Evolutionary conservation across 352 stramenopile genomes (phyloP).

Genomic region (Pythium insidiosum): DNA sequence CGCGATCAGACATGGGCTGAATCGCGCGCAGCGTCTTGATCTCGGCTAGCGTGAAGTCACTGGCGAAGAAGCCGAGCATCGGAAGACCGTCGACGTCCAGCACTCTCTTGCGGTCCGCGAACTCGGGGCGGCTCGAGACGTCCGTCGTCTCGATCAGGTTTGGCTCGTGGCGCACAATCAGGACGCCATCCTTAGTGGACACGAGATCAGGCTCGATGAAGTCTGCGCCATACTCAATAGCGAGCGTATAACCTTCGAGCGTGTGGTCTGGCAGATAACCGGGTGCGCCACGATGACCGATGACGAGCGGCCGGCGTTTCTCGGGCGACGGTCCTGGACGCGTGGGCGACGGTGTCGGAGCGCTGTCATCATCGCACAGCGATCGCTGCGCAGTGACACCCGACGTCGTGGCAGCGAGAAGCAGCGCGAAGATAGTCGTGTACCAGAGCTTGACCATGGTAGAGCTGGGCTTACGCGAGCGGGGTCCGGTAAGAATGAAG

Average conservation of each 20-base stretch:
- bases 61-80: conserved; percentile 77
- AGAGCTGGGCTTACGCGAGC: too few species aligned
- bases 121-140: conserved; percentile 67
- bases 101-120: conserved; percentile 49
- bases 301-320: conserved; percentile 47
- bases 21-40: conserved; percentile 80
- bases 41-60: conserved; percentile 89
- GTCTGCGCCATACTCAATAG: conserved; percentile 85
- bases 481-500: too few species aligned
- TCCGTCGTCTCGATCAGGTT: conserved; percentile 89
- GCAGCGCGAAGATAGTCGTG: conserved; percentile 18
- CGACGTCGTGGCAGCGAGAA: conserved; percentile 13
- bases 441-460: conserved; percentile 42
- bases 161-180: conserved; percentile 82
- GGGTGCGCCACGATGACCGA: conserved; percentile 81
- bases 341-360: conserved; percentile 7
- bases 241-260: conserved; percentile 82
- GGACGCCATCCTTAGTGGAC: conserved; percentile 70
- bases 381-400: conserved; percentile 21
- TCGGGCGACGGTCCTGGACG: neutral
- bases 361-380: conserved; percentile 21
- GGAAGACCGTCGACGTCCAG: conserved; percentile 47
- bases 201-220: conserved; percentile 91
- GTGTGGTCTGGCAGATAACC: conserved; percentile 90
- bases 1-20: conserved; percentile 70